Base-by-base conservation (phyloP, 2,329 filamentous ascomycete species). In the Gyromitra esculenta region DNA sequence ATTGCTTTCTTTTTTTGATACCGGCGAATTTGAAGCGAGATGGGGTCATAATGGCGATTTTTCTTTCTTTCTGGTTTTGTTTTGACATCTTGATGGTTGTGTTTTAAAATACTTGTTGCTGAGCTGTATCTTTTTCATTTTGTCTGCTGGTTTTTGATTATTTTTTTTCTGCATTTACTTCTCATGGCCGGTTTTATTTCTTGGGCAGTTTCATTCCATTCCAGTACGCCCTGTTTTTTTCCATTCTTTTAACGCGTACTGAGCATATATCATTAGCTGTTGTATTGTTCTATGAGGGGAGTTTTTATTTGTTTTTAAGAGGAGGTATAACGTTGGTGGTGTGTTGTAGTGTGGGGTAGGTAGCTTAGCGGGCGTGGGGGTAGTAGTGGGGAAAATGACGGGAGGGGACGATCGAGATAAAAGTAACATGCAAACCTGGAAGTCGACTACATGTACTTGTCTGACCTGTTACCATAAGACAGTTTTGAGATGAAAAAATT, bases 1-100 rank as follows among this genome's bases (percentile, higher is more conserved):
- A 60, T 65, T 70, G 45, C 52, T 77, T 73, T 77, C 48, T 59
- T 45, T 75, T 64, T 59, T 64, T 69, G 63, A 73, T 63, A 52
- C 39, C 25, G 65, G 66, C 65, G 77, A 77, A 77, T 68, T 73
- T 75, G 64, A 69, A 70, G 70, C 64, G 64, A 74, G 75, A 69
- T 68, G 64, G 69, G 71, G 71, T 69, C 65, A 74, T 73, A 65
- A 70, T 74, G 68, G 75, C 75, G 77, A 67, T 75, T 75, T 21
- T 74, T 75, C 67, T 70, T 77, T 67, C 25, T 39, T 43, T 43
- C 48, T 76, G 60, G 43, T 41, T 59, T 69, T 66, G 39, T 41
- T 66, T 77, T 72, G 65, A 48, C 31, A 67, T 75, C 67, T 73
- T 64, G 73, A 72, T 73, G 68, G 67, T 67, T 71, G 50, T 72